phyloP scores from a whole-genome alignment of 2,329 filamentous ascomycete species.

The Neophaeococcomyces mojaviensis region DNA sequence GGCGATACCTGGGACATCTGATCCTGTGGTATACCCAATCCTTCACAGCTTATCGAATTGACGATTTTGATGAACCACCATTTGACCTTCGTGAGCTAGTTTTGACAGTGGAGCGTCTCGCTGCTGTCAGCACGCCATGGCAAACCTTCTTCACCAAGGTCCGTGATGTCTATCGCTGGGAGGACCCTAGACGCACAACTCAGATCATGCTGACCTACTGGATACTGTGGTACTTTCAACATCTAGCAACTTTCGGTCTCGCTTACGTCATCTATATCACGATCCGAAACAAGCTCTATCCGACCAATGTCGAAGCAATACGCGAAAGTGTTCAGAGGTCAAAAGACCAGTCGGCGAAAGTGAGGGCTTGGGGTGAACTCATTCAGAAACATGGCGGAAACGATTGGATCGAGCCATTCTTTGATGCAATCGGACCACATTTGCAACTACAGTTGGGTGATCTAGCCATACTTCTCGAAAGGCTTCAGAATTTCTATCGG shows the following conservation, averaged over 20 bases:
- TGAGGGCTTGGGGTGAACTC: slow-evolving; percentile 31
- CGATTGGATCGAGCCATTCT: slow-evolving; percentile 32
- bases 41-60: slow-evolving; percentile 29
- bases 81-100: slow-evolving; percentile 31
- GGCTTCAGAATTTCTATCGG: slow-evolving; percentile 31
- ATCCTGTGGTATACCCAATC: slow-evolving; percentile 30
- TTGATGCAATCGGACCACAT: slow-evolving; percentile 30
- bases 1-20: slow-evolving; percentile 29
- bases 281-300: slow-evolving; percentile 26
- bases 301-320: slow-evolving; percentile 25
- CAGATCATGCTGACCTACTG: slow-evolving; percentile 31
- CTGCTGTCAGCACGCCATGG: slow-evolving; percentile 35
- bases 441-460: slow-evolving; percentile 33
- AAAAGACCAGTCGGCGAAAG: slow-evolving; percentile 25
- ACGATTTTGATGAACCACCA: slow-evolving; percentile 28
- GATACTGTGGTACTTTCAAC: slow-evolving; percentile 31
- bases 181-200: slow-evolving; percentile 28
- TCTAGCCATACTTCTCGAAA: slow-evolving; percentile 31
- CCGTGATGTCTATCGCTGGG: slow-evolving; percentile 34
- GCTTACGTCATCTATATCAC: slow-evolving; percentile 30
- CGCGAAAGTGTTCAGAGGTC: slow-evolving; percentile 29
- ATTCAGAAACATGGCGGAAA: slow-evolving; percentile 30
- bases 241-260: slow-evolving; percentile 30
- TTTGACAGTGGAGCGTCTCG: slow-evolving; percentile 31
- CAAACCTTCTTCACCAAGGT: slow-evolving; percentile 32